These are phyloP conservation scores for Amaranthus palmeri DNA, from an alignment of 148 eudicot species.

Conservation along the genomic window DNA sequence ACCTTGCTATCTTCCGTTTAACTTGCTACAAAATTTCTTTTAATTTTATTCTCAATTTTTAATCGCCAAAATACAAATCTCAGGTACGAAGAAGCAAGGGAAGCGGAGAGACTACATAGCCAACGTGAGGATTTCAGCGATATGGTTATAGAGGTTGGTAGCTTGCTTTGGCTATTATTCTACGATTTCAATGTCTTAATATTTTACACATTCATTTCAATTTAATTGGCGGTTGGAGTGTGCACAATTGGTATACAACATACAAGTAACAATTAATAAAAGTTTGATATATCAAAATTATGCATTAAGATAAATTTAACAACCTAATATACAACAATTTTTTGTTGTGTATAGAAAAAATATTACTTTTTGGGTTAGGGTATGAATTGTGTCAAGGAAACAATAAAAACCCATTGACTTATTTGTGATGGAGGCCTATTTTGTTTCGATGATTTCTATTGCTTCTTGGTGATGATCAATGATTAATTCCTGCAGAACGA, in stretches of 20 bases:
- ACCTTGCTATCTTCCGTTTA: not conserved
- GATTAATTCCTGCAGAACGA: conserved; percentile 45
- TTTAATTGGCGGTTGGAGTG: too few relatives aligned
- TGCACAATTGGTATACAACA: too few relatives aligned
- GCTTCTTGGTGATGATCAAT: not conserved
- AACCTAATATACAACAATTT: too few relatives aligned
- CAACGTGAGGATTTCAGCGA: conserved; percentile 95
- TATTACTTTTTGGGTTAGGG: too few relatives aligned
- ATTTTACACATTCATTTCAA: too few relatives aligned
- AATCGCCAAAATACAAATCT: not conserved
- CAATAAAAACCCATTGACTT: too few relatives aligned
- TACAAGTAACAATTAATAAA: too few relatives aligned
- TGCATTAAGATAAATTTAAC: too few relatives aligned
- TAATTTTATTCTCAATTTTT: not conserved
- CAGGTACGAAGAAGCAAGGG: conserved; percentile 95
- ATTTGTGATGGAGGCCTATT: too few relatives aligned
- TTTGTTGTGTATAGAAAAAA: too few relatives aligned
- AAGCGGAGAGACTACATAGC: conserved; percentile 82
- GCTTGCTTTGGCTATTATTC: not conserved
- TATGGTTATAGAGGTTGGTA: conserved; percentile 91
- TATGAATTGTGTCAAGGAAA: too few relatives aligned
- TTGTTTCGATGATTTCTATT: not conserved
- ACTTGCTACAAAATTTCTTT: not conserved
- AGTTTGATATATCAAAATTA: too few relatives aligned
- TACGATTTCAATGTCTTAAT: not conserved